Evolutionary conservation across 352 stramenopile species (phyloP), one percentile per base, ranked within the genome.

Genomic region (Pythium volutum): DNA sequence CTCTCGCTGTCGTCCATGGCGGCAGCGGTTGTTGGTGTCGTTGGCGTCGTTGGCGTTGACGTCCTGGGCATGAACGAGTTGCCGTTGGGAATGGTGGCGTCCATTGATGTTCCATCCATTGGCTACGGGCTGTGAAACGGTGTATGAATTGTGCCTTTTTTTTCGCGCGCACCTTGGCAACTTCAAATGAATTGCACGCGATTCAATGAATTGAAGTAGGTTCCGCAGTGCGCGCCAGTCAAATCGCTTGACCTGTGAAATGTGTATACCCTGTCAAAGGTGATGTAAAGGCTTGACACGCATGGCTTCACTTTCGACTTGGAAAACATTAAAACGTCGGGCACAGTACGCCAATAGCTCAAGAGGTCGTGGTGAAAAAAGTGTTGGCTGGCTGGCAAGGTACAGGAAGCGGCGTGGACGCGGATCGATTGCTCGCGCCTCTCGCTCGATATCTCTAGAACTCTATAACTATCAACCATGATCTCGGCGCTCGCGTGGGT

Each of bases 401-500:
- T 49, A 10, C n/a, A 47, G 27, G 22, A 48, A 48, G 42, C 42
- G 42, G 20, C 42, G 42, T 51, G 46, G 23, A 42, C 62, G 43
- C 20, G 34, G 39, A 31, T 5, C n/a, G 39, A 42, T 29, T n/a
- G n/a, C n/a, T n/a, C n/a, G 11, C 50, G 41, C 41, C 26, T 18
- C 8, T 7, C 42, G 10, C 42, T 45, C 16, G 39, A 7, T 45
- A 20, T 22, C 7, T 48, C 42, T n/a, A 14, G 8, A 48, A 14
- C 9, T 23, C 27, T 34, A 14, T 33, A 25, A 20, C 46, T 16
- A 59, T 23, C 53, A 2, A 53, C 60, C 29, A 87, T 87, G 75
- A 87, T 87, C 62, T 87, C 77, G 23, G 75, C 75, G 47, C 58
- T 87, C 39, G 73, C 77, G 56, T 87, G 77, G 77, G 77, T 87